phyloP scores from a whole-genome alignment of 2,329 filamentous ascomycete genomes.

The Apiospora aurea region DNA sequence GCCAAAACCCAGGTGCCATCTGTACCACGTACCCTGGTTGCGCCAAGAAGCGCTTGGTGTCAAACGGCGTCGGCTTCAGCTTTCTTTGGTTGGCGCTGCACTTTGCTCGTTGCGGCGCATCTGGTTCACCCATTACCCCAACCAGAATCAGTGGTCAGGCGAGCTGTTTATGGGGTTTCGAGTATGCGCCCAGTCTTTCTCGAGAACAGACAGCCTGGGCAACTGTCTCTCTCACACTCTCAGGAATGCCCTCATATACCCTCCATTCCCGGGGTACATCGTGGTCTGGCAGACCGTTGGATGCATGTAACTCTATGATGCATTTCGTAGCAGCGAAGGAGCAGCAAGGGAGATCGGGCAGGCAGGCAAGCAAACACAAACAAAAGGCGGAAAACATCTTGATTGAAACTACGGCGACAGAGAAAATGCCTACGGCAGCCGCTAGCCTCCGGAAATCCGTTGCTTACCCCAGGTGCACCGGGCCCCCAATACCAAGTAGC shows the following conservation, averaged over 20 bases:
- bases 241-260: not conserved
- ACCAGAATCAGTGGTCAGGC: not conserved
- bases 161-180: not conserved
- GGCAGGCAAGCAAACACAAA: not conserved
- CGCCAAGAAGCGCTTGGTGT: not conserved
- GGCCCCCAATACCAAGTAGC: not conserved
- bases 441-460: not conserved
- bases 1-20: not conserved
- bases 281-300: not conserved
- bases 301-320: constrained; percentile 7
- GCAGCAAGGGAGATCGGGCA: not conserved
- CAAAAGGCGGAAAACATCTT: not conserved
- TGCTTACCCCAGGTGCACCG: not conserved
- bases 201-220: not conserved
- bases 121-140: not conserved
- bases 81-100: not conserved
- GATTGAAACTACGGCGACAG: not conserved
- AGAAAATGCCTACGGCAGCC: not conserved
- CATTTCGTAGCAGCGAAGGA: not conserved
- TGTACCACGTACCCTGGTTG: not conserved
- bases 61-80: not conserved
- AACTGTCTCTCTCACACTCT: too few species aligned
- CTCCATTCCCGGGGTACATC: not conserved
- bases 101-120: not conserved
- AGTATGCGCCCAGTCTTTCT: not conserved